Percentiles rank a stretch among this genome's conserved stretches.
phyloP scores from a whole-genome alignment of 192 early-diverging fungal species.

The Spizellomyces sp. region DNA sequence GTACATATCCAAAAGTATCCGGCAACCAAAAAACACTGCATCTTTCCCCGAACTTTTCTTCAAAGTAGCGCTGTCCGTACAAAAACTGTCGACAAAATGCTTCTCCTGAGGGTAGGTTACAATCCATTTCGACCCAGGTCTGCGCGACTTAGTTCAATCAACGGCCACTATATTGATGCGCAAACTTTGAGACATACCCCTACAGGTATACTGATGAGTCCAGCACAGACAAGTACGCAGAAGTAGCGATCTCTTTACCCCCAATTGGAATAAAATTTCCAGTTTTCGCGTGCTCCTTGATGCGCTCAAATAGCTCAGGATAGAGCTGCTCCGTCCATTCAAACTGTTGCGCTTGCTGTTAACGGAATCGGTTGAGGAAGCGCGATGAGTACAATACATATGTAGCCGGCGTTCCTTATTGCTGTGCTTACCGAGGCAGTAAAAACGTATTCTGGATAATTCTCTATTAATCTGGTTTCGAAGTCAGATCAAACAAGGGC shows the following conservation, averaged over 20 bases:
- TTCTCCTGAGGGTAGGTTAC: slow-evolving; percentile 97
- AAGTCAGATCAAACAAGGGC: no score
- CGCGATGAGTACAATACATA: no score
- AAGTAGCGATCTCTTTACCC: slow-evolving; percentile 32
- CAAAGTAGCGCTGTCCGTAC: slow-evolving; percentile 87
- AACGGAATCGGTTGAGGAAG: no score
- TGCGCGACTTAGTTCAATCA: background rate
- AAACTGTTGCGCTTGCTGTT: slow-evolving; percentile 89
- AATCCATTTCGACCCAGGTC: slow-evolving; percentile 99
- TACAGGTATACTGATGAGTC: no score
- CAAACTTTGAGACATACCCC: no score
- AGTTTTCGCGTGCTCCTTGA: slow-evolving; percentile 67
- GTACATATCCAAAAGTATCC: slow-evolving; percentile 90
- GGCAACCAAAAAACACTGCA: slow-evolving; percentile 88
- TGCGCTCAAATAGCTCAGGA: slow-evolving; percentile 76
- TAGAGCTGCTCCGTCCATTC: slow-evolving; percentile 88
- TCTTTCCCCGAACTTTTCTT: slow-evolving; percentile 56
- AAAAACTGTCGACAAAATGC: slow-evolving; percentile 91
- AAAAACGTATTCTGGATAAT: slow-evolving; percentile 88
- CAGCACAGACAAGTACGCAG: slow-evolving; percentile 33
- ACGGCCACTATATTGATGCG: no score
- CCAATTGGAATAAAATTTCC: slow-evolving; percentile 94
- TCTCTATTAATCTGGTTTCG: slow-evolving; percentile 65
- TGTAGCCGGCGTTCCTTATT: background rate
- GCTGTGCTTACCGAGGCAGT: slow-evolving; percentile 62